Evolutionary conservation across 2,329 filamentous ascomycete genomes (phyloP).

Genomic region (Ascochyta fabae): DNA sequence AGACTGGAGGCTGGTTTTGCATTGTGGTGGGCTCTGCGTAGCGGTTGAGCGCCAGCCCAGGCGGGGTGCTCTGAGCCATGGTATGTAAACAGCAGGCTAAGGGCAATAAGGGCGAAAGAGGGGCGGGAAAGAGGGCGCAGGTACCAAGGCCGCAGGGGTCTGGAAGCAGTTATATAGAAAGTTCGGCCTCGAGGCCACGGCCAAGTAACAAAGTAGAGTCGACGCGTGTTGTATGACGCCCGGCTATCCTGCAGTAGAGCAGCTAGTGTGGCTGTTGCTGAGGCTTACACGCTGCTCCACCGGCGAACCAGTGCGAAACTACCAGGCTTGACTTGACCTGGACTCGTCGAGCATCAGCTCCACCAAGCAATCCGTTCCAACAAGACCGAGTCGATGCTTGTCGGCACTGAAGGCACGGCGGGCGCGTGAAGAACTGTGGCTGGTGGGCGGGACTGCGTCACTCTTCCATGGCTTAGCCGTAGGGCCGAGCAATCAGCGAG

Average conservation of each 20-base stretch:
- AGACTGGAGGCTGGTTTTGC: conserved; percentile 29
- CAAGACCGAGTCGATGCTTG: conserved; percentile 24
- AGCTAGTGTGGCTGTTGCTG: conserved; percentile 36
- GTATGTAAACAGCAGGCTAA: conserved; percentile 6
- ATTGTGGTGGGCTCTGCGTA: conserved; percentile 40
- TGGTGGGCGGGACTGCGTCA: conserved; percentile 28
- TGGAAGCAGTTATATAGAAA: background rate
- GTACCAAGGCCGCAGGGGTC: conserved; percentile 5
- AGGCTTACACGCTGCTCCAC: conserved; percentile 30
- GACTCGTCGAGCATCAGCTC: conserved; percentile 16
- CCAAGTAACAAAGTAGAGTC: conserved; percentile 19
- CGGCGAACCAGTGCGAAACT: conserved; percentile 6
- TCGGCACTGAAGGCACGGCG: conserved; percentile 23
- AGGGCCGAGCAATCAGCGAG: conserved; percentile 19
- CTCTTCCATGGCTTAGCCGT: conserved; percentile 24
- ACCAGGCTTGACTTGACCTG: conserved; percentile 11
- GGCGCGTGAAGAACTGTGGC: conserved; percentile 29
- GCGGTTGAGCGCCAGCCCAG: conserved; percentile 37
- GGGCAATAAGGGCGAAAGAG: conserved; percentile 17
- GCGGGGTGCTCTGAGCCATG: conserved; percentile 38
- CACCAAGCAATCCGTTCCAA: conserved; percentile 18
- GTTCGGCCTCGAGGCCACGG: conserved; percentile 8
- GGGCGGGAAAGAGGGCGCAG: conserved; percentile 4
- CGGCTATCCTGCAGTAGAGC: conserved; percentile 12
- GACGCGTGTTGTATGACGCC: conserved; percentile 43